Evolutionary conservation across 345 rosid genomes (phyloP).

Genomic region (Angophora floribunda): DNA sequence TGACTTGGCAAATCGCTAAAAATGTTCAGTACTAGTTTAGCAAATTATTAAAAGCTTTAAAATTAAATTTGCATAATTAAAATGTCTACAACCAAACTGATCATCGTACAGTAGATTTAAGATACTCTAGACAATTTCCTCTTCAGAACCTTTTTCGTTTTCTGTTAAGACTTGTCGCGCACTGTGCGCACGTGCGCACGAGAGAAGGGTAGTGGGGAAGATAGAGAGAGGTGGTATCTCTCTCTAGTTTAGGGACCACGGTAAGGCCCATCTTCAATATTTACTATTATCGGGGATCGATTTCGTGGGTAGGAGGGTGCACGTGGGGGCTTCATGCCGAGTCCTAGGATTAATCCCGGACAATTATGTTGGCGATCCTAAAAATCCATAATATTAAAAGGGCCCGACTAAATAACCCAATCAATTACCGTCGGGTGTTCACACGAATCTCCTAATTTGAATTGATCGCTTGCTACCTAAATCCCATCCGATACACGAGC

Average conservation of each 20-base stretch:
- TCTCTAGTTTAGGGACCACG: neutral
- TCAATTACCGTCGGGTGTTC: fast-evolving
- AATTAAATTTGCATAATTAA: fast-evolving
- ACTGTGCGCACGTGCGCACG: neutral
- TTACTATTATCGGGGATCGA: fast-evolving
- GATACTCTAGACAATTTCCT: too few relatives aligned
- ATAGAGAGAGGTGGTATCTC: neutral
- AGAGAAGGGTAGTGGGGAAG: neutral
- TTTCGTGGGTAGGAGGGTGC: neutral
- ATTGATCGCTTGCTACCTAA: neutral
- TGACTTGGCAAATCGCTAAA: too few relatives aligned
- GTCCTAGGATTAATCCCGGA: neutral
- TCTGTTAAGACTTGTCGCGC: neutral
- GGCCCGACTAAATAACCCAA: neutral
- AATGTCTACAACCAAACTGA: fast-evolving
- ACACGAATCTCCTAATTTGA: neutral
- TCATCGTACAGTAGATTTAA: too few relatives aligned
- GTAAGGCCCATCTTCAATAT: neutral
- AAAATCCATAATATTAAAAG: neutral
- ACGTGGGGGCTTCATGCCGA: slow-evolving; percentile 4
- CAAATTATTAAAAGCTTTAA: too few relatives aligned
- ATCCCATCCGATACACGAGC: neutral
- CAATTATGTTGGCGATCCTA: neutral
- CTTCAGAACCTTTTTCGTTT: neutral
- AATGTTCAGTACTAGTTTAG: too few relatives aligned